phyloP scores from a whole-genome alignment of 495 filamentous ascomycete species.

The Daldinia childiae region DNA sequence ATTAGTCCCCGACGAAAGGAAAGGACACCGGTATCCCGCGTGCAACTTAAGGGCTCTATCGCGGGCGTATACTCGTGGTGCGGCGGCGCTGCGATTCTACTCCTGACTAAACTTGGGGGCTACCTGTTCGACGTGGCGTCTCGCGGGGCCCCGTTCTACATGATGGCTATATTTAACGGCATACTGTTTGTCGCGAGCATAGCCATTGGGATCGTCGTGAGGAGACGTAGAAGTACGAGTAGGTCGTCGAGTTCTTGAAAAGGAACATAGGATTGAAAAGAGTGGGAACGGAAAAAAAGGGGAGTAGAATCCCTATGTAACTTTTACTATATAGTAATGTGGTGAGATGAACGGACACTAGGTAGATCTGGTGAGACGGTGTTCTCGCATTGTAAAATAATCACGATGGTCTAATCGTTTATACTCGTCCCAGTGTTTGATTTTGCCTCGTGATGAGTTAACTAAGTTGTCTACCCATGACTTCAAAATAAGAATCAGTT shows the following conservation, averaged over 20 bases:
- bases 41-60: constrained; percentile 87
- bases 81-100: constrained; percentile 88
- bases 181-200: constrained; percentile 69
- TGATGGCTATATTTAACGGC: constrained; percentile 89
- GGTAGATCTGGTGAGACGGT: too few relatives aligned
- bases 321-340: neutral
- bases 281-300: neutral
- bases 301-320: neutral
- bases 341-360: neutral
- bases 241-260: constrained; percentile 5
- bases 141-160: constrained; percentile 83
- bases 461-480: neutral
- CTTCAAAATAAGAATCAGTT: neutral
- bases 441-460: neutral
- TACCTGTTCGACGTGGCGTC: constrained; percentile 77
- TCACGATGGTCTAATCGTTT: neutral
- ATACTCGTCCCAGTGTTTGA: neutral
- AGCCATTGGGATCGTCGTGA: constrained; percentile 47
- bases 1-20: constrained; percentile 9
- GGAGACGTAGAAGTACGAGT: constrained; percentile 2
- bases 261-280: neutral
- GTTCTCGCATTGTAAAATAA: neutral
- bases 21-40: constrained; percentile 49
- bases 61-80: constrained; percentile 92
- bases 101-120: constrained; percentile 93